Percentiles rank a stretch among this genome's conserved stretches.
These are phyloP conservation scores for Coleophoma crateriformis DNA, from an alignment of 2,329 filamentous ascomycete genomes.

Conservation along the genomic window DNA sequence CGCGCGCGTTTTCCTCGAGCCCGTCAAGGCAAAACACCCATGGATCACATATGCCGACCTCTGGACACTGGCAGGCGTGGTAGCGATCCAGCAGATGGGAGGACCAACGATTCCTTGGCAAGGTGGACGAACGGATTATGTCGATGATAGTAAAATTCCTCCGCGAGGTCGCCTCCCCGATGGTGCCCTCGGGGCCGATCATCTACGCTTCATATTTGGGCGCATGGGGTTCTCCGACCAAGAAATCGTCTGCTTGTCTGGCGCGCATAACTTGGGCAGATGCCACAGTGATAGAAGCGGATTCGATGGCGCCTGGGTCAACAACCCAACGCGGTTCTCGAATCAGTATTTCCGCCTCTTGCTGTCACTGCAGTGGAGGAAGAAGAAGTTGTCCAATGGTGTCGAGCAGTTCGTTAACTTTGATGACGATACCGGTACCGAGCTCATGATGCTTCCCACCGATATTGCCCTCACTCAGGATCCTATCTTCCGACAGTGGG, in stretches of 20 bases:
- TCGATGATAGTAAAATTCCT: constrained; percentile 54
- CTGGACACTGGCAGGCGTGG: constrained; percentile 56
- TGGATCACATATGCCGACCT: constrained; percentile 64
- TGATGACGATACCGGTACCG: constrained; percentile 47
- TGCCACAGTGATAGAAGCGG: constrained; percentile 50
- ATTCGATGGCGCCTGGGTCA: constrained; percentile 54
- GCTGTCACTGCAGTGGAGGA: constrained; percentile 45
- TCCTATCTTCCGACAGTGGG: constrained; percentile 46
- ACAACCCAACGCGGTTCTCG: constrained; percentile 51
- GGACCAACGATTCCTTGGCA: constrained; percentile 52
- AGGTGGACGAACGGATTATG: constrained; percentile 54
- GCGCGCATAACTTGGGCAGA: constrained; percentile 51
- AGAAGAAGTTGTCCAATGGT: constrained; percentile 45
- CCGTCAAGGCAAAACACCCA: constrained; percentile 50
- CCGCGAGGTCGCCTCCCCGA: constrained; percentile 53
- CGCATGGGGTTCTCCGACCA: constrained; percentile 56
- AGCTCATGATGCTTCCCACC: constrained; percentile 63
- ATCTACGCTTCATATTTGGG: constrained; percentile 50
- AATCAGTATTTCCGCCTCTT: constrained; percentile 53
- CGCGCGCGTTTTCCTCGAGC: constrained; percentile 58
- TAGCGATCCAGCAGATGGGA: constrained; percentile 54
- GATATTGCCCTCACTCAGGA: constrained; percentile 55
- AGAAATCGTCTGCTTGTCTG: constrained; percentile 51
- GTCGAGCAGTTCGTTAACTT: constrained; percentile 53
- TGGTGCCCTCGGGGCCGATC: constrained; percentile 45